A percentile compares a stretch with the other conserved stretches of the same genome.
Evolutionary conservation across 257 asterid species (phyloP).

Genomic region (Buddleja alternifolia): DNA sequence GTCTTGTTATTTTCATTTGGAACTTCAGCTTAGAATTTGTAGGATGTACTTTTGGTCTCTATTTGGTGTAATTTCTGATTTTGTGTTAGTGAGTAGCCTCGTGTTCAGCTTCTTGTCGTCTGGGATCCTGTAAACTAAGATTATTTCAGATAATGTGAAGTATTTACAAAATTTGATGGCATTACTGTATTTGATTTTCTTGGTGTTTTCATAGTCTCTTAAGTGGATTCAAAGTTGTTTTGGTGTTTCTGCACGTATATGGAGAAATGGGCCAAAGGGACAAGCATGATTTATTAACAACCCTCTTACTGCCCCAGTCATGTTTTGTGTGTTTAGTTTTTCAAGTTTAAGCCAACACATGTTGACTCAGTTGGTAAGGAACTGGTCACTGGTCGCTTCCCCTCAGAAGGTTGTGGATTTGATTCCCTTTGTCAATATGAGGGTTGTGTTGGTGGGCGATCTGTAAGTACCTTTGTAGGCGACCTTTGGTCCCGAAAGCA

Average conservation of each 20-base stretch:
- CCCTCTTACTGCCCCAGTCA: neutral
- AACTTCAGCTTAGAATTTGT: neutral
- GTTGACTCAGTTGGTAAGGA: too few relatives aligned
- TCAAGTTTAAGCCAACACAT: neutral
- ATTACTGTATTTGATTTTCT: neutral
- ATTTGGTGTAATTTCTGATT: slow-evolving; percentile 9
- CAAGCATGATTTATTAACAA: neutral
- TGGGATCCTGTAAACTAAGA: neutral
- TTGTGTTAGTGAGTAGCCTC: neutral
- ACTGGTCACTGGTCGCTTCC: too few relatives aligned
- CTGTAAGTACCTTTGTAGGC: too few relatives aligned
- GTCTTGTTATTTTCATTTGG: neutral
- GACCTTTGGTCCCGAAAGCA: too few relatives aligned
- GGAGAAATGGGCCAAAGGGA: slow-evolving; percentile 8
- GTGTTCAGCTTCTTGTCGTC: neutral
- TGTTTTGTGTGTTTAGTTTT: neutral
- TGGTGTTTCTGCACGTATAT: neutral
- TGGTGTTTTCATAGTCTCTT: neutral
- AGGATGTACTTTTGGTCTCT: neutral
- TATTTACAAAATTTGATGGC: neutral
- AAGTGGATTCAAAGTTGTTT: neutral
- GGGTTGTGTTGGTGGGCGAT: too few relatives aligned
- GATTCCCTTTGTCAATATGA: too few relatives aligned
- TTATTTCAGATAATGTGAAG: neutral
- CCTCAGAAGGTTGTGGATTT: too few relatives aligned